phyloP scores from a whole-genome alignment of 257 asterid species.

The Jacaranda mimosifolia region DNA sequence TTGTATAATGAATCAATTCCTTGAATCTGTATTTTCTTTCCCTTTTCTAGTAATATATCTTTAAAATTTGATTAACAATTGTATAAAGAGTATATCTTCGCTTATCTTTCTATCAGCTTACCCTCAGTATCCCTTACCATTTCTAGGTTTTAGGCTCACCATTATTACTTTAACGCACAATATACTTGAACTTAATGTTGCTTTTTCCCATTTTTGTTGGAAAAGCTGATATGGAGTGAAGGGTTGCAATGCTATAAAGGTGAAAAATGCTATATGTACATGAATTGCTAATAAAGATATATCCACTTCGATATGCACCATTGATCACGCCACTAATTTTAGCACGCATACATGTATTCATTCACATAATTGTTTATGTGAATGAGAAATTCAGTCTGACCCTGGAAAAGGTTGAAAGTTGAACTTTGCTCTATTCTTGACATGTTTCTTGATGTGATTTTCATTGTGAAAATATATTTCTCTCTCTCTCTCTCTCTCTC shows the following conservation, averaged over 20 bases:
- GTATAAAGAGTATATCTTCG: too few relatives aligned
- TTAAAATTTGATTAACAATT: too few relatives aligned
- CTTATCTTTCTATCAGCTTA: too few relatives aligned
- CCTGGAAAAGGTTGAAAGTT: neutral
- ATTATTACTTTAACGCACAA: too few relatives aligned
- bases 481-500: too few relatives aligned
- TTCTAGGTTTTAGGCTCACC: too few relatives aligned
- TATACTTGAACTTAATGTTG: neutral
- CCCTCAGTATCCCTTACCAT: too few relatives aligned
- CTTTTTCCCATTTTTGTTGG: neutral
- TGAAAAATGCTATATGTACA: neutral
- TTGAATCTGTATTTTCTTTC: neutral
- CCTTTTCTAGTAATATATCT: neutral
- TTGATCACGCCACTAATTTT: neutral
- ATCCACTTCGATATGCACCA: neutral
- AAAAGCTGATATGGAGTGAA: neutral
- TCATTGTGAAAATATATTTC: neutral
- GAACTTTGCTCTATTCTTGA: slow-evolving; percentile 1
- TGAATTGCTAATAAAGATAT: neutral
- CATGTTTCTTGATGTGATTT: neutral
- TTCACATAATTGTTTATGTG: neutral
- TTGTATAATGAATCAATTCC: neutral
- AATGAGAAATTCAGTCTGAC: neutral
- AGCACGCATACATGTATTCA: neutral
- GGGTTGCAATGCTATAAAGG: neutral